These are phyloP conservation scores for Flaveria ramosissima DNA, from an alignment of 129 eudicot species.

Conservation along the genomic window DNA sequence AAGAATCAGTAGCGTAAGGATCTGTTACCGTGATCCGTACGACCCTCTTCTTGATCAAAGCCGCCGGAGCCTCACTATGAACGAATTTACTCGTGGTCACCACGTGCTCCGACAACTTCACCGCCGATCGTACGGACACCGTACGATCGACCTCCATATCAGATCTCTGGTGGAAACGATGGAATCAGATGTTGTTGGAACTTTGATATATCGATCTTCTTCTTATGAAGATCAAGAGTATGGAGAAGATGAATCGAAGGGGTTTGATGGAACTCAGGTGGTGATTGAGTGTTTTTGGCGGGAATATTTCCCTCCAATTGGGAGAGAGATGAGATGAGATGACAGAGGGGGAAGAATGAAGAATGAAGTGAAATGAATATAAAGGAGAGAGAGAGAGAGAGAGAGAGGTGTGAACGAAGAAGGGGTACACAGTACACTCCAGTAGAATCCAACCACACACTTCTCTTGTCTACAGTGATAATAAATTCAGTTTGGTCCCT, in stretches of 20 bases:
- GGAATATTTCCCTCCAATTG: slow-evolving; percentile 40
- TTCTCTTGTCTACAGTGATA: background rate
- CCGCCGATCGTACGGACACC: slow-evolving; percentile 31
- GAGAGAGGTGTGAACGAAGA: background rate
- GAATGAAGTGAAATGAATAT: slow-evolving; percentile 25
- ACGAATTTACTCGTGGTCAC: slow-evolving; percentile 36
- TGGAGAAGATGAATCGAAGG: slow-evolving; percentile 13
- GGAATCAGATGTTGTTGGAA: background rate
- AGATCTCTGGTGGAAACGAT: slow-evolving; percentile 7
- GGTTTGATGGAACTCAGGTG: background rate
- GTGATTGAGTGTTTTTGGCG: slow-evolving; percentile 19
- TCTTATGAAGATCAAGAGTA: background rate
- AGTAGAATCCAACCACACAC: slow-evolving; percentile 15
- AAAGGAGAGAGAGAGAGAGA: background rate
- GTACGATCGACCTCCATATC: slow-evolving; percentile 42
- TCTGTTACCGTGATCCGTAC: slow-evolving; percentile 57
- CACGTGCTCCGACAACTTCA: slow-evolving; percentile 50
- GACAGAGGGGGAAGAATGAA: slow-evolving; percentile 5
- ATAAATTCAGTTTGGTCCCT: slow-evolving; percentile 27
- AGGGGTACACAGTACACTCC: background rate
- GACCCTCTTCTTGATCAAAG: slow-evolving; percentile 23
- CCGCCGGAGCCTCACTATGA: slow-evolving; percentile 7
- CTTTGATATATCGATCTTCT: slow-evolving; percentile 4
- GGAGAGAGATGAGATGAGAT: slow-evolving; percentile 15
- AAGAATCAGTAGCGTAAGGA: slow-evolving; percentile 69